Evolutionary conservation across 208 protist genomes (phyloP), one percentile per base, ranked within the genome.

Genomic region (Strigomonas culicis): DNA sequence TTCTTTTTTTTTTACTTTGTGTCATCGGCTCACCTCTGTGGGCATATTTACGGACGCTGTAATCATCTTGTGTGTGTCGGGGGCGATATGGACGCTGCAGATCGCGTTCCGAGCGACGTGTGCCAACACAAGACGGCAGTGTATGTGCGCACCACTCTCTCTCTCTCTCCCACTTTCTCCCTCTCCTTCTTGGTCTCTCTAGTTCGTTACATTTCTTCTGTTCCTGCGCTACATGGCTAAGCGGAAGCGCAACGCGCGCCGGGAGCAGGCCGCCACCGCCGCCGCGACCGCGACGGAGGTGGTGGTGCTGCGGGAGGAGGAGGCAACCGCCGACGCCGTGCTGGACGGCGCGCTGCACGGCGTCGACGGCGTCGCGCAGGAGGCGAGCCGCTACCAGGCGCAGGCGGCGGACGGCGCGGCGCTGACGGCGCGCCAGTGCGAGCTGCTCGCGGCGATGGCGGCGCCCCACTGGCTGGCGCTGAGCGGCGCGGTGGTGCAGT

Each of bases 381-480:
- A 83, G 19, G 77, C 77, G 11, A 74, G 72, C 55, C 36, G 55
- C 41, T 70, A 43, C n/a, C 13, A 30, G 43, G 63, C 25, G 7
- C 15, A 22, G 36, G 34, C 17, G 65, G 41, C 15, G 15, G 36
- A 19, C 8, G 41, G n/a, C 15, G 41, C 10, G 8, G 46, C 27
- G 0, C 32, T 27, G 3, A 70, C 32, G 4, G 64, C 41, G 36
- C 28, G 34, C 21, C 25, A 60, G 15, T 21, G 28, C 8, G 63
- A 70, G 17, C 51, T 81, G 1, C 75, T 79, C 46, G 59, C 74
- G 1, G 75, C 68, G 4, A 74, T 86, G 72, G 59, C 75, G 1
- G 63, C 61, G 27, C 79, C 67, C 31, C 75, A 86, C 69, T 65
- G 69, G 39, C 36, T 44, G 1, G 32, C 50, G 1, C 52, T 86